These are phyloP conservation scores for Hyaloscypha variabilis DNA, from an alignment of 495 filamentous ascomycete genomes.

Conservation along the genomic window DNA sequence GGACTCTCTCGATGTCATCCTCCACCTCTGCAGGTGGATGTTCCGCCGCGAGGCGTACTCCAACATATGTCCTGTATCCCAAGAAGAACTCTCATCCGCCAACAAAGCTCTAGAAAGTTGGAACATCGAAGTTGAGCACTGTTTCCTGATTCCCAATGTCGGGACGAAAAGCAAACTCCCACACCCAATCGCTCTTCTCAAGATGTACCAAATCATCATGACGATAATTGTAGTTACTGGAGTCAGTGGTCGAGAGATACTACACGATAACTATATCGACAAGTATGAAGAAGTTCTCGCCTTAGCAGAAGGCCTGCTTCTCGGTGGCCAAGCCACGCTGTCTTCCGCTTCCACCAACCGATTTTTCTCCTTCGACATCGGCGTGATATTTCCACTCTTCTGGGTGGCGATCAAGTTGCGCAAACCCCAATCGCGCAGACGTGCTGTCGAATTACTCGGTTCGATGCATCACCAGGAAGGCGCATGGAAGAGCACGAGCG, in stretches of 20 bases:
- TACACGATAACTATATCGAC: slow-evolving; percentile 6
- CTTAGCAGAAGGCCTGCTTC: slow-evolving; percentile 3
- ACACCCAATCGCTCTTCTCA: neutral
- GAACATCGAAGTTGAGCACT: neutral
- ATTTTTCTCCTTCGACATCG: slow-evolving; percentile 16
- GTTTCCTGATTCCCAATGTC: neutral
- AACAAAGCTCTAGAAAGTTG: neutral
- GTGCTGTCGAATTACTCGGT: slow-evolving; percentile 20
- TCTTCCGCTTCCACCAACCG: neutral
- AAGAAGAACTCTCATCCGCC: neutral
- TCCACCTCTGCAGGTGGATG: neutral
- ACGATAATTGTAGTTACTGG: neutral
- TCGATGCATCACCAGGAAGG: slow-evolving; percentile 43
- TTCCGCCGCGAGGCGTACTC: neutral
- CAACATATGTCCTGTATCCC: neutral
- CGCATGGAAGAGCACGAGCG: slow-evolving; percentile 35
- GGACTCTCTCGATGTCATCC: neutral
- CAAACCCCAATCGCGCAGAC: slow-evolving; percentile 1
- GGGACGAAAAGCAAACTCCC: neutral
- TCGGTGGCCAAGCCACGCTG: neutral
- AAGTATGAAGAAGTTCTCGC: slow-evolving; percentile 5
- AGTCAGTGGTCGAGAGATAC: neutral
- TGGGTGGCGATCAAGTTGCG: slow-evolving; percentile 14
- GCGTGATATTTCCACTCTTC: slow-evolving; percentile 21
- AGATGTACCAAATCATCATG: neutral